Percentiles rank a stretch among this genome's conserved stretches.
Conservation (phyloP, 148 eudicot species). For the Vaccinium corymbosum region DNA sequence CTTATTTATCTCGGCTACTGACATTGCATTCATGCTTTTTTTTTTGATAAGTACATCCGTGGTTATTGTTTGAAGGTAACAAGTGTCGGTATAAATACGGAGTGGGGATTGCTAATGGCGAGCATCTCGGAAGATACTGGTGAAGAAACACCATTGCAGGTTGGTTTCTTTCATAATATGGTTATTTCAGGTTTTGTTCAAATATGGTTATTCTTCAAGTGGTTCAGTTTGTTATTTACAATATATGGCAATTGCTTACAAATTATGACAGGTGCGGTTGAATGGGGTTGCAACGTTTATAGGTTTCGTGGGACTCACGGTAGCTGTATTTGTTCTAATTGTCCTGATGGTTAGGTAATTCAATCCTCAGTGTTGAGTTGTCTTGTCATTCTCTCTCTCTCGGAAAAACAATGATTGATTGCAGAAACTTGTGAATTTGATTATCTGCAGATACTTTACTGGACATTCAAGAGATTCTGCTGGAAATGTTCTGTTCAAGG, state of each 20-base stretch:
- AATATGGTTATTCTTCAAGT: background rate
- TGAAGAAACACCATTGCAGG: slow-evolving; percentile 99
- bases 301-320: slow-evolving; percentile 75
- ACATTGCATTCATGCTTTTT: background rate
- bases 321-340: slow-evolving; percentile 62
- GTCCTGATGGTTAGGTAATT: slow-evolving; percentile 65
- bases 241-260: background rate
- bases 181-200: slow-evolving; percentile 50
- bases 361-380: background rate
- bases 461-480: slow-evolving; percentile 48
- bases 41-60: too few relatives aligned
- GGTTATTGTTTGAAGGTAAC: slow-evolving; percentile 54
- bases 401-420: background rate
- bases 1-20: background rate
- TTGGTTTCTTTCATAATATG: slow-evolving; percentile 11
- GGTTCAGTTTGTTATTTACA: slow-evolving; percentile 13
- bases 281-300: slow-evolving; percentile 96
- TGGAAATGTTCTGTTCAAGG: slow-evolving; percentile 43
- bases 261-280: slow-evolving; percentile 60
- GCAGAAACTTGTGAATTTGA: background rate
- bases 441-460: slow-evolving; percentile 57
- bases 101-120: slow-evolving; percentile 98
- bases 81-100: slow-evolving; percentile 89
- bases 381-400: background rate
- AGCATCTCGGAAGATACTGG: slow-evolving; percentile 98